phyloP scores from a whole-genome alignment of 257 asterid species.

The Scutellaria barbata region DNA sequence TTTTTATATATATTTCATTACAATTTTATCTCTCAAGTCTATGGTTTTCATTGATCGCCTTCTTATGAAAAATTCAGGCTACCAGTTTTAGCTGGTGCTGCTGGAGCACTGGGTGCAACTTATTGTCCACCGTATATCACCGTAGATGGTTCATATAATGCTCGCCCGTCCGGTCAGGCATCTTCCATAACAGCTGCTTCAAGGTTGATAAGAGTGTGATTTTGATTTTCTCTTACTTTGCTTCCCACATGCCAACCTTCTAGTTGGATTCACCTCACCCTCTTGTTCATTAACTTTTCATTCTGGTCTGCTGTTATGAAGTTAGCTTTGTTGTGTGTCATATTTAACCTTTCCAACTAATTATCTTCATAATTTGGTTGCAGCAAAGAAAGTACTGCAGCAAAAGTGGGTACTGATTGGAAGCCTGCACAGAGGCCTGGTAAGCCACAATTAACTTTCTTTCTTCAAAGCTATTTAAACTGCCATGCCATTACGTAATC shows the following conservation, averaged over 20 bases:
- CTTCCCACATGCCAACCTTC: background rate
- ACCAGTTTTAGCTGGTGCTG: conserved; percentile 93
- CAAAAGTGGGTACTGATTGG: conserved; percentile 60
- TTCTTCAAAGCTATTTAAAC: background rate
- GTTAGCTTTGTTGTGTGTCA: background rate
- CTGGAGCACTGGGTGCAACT: conserved; percentile 84
- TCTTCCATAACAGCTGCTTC: conserved; percentile 58
- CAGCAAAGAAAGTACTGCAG: conserved; percentile 72
- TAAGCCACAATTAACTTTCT: conserved; percentile 35
- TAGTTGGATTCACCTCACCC: background rate
- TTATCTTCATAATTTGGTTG: conserved; percentile 34
- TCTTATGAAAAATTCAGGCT: conserved; percentile 56
- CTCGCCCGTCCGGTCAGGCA: conserved; percentile 70
- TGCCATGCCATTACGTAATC: conserved; percentile 17
- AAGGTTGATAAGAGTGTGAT: conserved; percentile 51
- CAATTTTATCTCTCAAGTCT: background rate
- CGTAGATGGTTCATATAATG: conserved; percentile 77
- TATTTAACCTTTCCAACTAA: background rate
- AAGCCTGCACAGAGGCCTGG: conserved; percentile 79
- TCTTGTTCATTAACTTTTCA: background rate
- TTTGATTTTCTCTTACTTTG: background rate
- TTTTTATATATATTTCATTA: background rate
- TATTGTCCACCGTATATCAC: conserved; percentile 78
- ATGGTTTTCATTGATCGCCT: background rate
- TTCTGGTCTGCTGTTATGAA: conserved; percentile 10